Evolutionary conservation across 2,329 filamentous ascomycete species (phyloP).

Genomic region (Diaporthe humulicola): DNA sequence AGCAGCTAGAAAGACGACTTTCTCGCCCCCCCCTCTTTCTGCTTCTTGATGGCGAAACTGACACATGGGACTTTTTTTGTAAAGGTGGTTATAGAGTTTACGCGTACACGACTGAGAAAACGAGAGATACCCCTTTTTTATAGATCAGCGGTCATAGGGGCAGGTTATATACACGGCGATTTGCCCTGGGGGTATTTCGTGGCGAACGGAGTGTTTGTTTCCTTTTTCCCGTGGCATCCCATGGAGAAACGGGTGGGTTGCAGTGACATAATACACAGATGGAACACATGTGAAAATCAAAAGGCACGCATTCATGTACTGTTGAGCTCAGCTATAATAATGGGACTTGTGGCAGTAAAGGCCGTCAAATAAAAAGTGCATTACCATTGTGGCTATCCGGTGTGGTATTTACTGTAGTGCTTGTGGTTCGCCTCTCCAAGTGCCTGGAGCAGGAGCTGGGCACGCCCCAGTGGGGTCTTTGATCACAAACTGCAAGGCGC

Average conservation of each 20-base stretch:
- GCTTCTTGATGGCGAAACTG: not conserved
- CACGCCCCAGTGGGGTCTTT: no score
- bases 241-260: not conserved
- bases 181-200: no score
- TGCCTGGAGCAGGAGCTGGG: no score
- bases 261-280: not conserved
- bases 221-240: not conserved
- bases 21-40: no score
- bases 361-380: no score
- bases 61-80: not conserved
- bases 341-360: not conserved
- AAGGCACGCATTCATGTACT: not conserved
- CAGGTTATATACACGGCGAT: not conserved
- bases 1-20: no score
- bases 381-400: no score
- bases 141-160: not conserved
- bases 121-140: constrained; percentile 18
- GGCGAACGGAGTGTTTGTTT: not conserved
- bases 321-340: not conserved
- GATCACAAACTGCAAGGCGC: not conserved
- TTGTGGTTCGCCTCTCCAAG: no score
- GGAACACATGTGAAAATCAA: not conserved
- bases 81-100: constrained; percentile 3
- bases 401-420: no score
- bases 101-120: constrained; percentile 24